Percentiles rank a stretch among this genome's conserved stretches.
phyloP scores from a whole-genome alignment of 352 stramenopile genomes.

The Phytophthora sp. region DNA sequence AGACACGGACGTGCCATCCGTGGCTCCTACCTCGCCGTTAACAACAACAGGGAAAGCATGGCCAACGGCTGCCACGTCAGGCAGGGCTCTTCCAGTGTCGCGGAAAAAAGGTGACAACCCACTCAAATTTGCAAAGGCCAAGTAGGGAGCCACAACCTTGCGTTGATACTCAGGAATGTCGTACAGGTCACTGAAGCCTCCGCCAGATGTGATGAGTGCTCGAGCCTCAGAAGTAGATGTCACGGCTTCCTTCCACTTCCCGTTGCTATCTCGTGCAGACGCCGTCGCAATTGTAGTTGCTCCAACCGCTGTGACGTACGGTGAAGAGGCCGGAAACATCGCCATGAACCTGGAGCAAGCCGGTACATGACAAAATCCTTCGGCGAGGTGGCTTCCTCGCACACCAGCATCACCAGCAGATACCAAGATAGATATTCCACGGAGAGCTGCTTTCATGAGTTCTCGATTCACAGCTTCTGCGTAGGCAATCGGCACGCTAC shows the following conservation, averaged over 20 bases:
- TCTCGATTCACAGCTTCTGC: conserved; percentile 68
- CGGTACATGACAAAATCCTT: conserved; percentile 47
- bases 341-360: conserved; percentile 59
- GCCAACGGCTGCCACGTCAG: conserved; percentile 69
- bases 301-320: conserved; percentile 74
- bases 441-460: conserved; percentile 75
- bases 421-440: conserved; percentile 70
- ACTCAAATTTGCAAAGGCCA: conserved; percentile 28
- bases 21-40: conserved; percentile 55
- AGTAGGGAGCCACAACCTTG: conserved; percentile 42
- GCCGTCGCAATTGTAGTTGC: conserved; percentile 51
- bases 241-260: conserved; percentile 56
- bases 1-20: conserved; percentile 78
- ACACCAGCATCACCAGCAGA: conserved; percentile 72
- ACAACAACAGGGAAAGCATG: conserved; percentile 69
- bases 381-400: conserved; percentile 53
- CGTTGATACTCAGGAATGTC: conserved; percentile 55
- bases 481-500: conserved; percentile 60
- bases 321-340: conserved; percentile 77
- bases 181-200: conserved; percentile 70
- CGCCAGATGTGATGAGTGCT: conserved; percentile 78
- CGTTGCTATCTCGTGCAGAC: conserved; percentile 4
- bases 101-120: conserved; percentile 47
- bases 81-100: conserved; percentile 53
- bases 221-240: conserved; percentile 44